phyloP scores from a whole-genome alignment of 257 asterid genomes.

The Solanum chilense region DNA sequence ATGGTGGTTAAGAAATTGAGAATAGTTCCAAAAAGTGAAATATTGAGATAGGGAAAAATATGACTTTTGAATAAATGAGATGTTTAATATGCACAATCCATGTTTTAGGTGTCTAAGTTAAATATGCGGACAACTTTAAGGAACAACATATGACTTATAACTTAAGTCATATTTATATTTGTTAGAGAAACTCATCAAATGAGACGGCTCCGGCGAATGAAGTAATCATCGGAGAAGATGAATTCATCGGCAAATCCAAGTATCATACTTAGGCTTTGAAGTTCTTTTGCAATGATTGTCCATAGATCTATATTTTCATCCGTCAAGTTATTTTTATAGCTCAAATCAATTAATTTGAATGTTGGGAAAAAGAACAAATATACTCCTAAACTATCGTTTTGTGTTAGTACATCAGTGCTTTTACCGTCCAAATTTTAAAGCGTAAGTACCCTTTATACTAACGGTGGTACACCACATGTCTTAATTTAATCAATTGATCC shows the following conservation, averaged over 20 bases:
- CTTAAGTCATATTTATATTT: background rate
- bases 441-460: no score
- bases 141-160: background rate
- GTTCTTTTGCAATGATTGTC: background rate
- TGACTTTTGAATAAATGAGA: background rate
- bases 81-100: background rate
- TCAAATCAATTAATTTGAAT: no score
- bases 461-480: no score
- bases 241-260: background rate
- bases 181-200: background rate
- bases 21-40: background rate
- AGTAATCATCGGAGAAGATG: background rate
- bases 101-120: background rate
- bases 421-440: no score
- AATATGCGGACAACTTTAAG: no score
- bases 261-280: background rate
- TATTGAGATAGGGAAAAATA: background rate
- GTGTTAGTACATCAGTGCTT: no score
- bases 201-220: background rate
- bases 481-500: no score
- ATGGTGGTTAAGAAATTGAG: background rate
- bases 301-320: no score
- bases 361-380: no score
- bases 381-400: no score
- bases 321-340: background rate